These are phyloP conservation scores for Aureobasidium sp. DNA, from an alignment of 2,329 filamentous ascomycete species.

Conservation along the genomic window DNA sequence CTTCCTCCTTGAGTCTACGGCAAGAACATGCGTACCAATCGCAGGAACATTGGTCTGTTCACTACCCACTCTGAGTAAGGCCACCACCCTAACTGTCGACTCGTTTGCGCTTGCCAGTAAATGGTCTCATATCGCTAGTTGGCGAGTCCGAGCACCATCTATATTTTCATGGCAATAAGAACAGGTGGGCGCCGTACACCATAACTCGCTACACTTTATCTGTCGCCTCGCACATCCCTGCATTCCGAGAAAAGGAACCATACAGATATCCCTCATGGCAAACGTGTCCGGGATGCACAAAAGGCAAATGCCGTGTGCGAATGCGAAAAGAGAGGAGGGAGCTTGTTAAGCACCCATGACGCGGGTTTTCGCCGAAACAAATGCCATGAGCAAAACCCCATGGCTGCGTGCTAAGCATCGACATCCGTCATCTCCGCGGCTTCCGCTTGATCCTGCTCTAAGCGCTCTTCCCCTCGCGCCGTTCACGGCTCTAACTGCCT, in stretches of 20 bases:
- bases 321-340: not conserved
- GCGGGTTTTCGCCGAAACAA: not conserved
- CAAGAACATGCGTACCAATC: not conserved
- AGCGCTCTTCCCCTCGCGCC: not conserved
- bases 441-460: not conserved
- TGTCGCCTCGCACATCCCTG: not conserved
- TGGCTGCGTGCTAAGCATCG: not conserved
- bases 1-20: not conserved
- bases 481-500: not conserved
- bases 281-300: not conserved
- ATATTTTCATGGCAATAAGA: not conserved
- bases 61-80: not conserved
- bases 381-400: not conserved
- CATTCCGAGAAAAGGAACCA: not conserved
- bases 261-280: not conserved
- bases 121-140: not conserved
- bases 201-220: not conserved
- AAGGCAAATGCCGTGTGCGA: not conserved
- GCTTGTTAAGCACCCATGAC: no score
- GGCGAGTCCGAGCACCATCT: not conserved
- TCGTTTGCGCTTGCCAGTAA: not conserved
- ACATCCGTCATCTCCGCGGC: not conserved
- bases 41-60: not conserved
- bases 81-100: not conserved
- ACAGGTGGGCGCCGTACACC: not conserved